Percentiles rank a stretch among this genome's conserved stretches.
Conservation (phyloP, 2,329 filamentous ascomycete species). For the Pyrenochaeta sp. region DNA sequence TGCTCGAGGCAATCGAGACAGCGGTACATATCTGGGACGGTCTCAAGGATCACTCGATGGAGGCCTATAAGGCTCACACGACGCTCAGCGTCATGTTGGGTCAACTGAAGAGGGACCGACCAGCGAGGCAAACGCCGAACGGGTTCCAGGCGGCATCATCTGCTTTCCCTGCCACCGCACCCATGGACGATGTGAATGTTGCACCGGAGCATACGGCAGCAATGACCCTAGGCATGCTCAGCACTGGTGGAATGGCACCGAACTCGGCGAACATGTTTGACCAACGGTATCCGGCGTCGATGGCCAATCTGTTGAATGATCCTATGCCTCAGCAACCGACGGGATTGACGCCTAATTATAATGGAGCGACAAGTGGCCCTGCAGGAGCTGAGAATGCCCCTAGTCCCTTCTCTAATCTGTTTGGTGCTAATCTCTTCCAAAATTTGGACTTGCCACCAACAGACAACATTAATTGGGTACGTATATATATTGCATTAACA, state of each 20-base stretch:
- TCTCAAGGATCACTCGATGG: constrained; percentile 79
- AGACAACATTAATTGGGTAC: constrained; percentile 68
- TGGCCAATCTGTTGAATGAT: constrained; percentile 49
- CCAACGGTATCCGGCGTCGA: constrained; percentile 47
- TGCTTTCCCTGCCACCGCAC: constrained; percentile 34
- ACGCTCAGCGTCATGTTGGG: constrained; percentile 84
- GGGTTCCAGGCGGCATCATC: constrained; percentile 41
- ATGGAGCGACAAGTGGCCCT: constrained; percentile 40
- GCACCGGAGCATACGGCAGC: constrained; percentile 69
- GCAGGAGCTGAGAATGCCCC: constrained; percentile 50
- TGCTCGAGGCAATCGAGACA: constrained; percentile 76
- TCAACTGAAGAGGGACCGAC: constrained; percentile 69
- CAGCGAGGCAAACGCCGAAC: constrained; percentile 33
- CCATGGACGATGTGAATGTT: constrained; percentile 62
- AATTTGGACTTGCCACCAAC: constrained; percentile 62
- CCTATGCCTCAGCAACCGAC: constrained; percentile 39
- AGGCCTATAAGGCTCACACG: constrained; percentile 85
- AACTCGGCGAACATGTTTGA: constrained; percentile 53
- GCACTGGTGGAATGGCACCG: constrained; percentile 66
- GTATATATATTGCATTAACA: constrained; percentile 27
- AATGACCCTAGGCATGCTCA: constrained; percentile 74
- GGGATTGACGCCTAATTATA: constrained; percentile 44
- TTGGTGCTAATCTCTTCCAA: constrained; percentile 56
- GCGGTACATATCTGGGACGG: constrained; percentile 82
- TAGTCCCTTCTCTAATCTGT: constrained; percentile 64